phyloP scores from a whole-genome alignment of 2,329 filamentous ascomycete species.

The Aspergillus latus region DNA sequence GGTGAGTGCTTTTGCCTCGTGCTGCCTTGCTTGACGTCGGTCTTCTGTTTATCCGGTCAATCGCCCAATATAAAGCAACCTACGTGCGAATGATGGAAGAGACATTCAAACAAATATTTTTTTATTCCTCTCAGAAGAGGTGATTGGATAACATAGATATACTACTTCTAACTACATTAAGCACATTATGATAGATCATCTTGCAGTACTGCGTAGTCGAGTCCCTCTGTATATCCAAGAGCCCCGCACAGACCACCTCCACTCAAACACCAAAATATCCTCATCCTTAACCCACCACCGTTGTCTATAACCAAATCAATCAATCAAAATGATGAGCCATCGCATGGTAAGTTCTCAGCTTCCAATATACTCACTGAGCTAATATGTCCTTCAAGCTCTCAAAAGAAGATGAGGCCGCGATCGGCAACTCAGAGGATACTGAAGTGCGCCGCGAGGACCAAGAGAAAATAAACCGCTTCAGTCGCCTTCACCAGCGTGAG shows the following conservation, averaged over 20 bases:
- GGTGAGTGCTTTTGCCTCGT: not conserved
- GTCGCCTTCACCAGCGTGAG: conserved; percentile 86
- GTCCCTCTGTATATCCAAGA: not conserved
- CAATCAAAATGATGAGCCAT: conserved; percentile 1
- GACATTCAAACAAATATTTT: no score
- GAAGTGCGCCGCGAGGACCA: conserved; percentile 96
- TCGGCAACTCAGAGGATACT: conserved; percentile 70
- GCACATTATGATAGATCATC: no score
- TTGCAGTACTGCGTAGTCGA: not conserved
- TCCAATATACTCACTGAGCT: not conserved
- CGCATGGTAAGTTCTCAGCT: not conserved
- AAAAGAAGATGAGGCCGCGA: conserved; percentile 81
- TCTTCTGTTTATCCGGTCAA: conserved; percentile 30
- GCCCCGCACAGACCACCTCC: conserved; percentile 11
- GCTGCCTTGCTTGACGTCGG: conserved; percentile 6
- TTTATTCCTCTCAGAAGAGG: no score
- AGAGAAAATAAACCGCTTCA: conserved; percentile 98
- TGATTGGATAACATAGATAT: no score
- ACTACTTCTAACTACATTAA: no score
- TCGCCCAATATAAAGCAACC: not conserved
- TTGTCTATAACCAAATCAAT: not conserved
- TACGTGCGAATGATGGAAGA: no score
- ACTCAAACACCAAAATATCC: conserved; percentile 12
- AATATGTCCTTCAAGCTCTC: conserved; percentile 64
- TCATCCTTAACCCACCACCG: not conserved